Evolutionary conservation across 2,329 filamentous ascomycete genomes (phyloP).

Genomic region (Trichophyton rubrum): DNA sequence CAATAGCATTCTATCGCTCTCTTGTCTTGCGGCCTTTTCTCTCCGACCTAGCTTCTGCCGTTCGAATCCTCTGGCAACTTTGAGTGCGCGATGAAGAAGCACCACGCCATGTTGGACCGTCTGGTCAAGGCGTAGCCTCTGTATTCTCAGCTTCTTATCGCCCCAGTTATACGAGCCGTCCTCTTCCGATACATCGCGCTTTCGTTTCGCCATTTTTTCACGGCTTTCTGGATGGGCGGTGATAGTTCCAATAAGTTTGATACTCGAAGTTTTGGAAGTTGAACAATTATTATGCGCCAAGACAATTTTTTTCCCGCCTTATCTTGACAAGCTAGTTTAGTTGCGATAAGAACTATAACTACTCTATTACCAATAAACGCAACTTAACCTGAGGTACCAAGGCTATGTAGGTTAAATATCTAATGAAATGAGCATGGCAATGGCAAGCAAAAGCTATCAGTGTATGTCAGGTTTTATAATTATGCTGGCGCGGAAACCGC

Average conservation of each 20-base stretch:
- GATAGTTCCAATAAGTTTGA: not conserved
- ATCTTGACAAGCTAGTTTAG: too few relatives aligned
- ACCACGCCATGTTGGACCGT: conserved; percentile 41
- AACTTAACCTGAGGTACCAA: too few relatives aligned
- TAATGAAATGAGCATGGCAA: too few relatives aligned
- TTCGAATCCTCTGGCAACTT: conserved; percentile 49
- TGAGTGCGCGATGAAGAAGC: conserved; percentile 41
- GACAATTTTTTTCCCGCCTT: not conserved
- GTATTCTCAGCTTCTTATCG: conserved; percentile 22
- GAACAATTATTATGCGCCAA: not conserved
- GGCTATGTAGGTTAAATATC: too few relatives aligned
- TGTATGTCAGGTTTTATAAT: not conserved
- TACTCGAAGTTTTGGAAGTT: not conserved
- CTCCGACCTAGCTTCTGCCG: conserved; percentile 50
- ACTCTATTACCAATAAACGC: too few relatives aligned
- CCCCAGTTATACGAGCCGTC: conserved; percentile 11
- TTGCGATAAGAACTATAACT: too few relatives aligned
- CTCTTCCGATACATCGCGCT: conserved; percentile 24
- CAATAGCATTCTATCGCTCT: conserved; percentile 30
- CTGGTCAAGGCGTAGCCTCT: conserved; percentile 30
- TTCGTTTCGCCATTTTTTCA: conserved; percentile 26
- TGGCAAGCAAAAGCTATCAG: not conserved
- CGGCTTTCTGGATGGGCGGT: not conserved
- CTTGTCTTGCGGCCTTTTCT: conserved; percentile 41
- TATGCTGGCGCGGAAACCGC: not conserved